Evolutionary conservation across 176 grass and related monocot species (phyloP), one percentile per base, ranked within the genome.

Genomic region (Puccinellia tenuiflora): DNA sequence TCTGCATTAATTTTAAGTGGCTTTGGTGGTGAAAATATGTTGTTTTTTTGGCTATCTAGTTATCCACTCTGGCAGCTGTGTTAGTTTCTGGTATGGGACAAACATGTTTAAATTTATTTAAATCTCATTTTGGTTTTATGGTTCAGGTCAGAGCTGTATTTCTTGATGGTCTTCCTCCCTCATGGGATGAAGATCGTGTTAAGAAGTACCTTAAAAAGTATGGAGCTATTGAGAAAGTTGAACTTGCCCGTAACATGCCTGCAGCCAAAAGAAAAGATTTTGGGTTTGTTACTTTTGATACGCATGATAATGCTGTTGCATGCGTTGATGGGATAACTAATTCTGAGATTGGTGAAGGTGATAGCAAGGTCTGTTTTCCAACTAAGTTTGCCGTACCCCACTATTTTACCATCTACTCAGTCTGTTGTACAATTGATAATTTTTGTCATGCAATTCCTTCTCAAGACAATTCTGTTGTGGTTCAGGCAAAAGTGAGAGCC

Each of bases 281-380:
- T 87, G 96, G 93, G 28, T 95, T 95, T 96, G 91, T 98, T 68
- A 98, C 93, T 83, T 98, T 98, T 87, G 93, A 96, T 77, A 85
- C 93, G 0, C 89, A 96, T 75, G 91, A 93, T 77, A 98, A 94
- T 87, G 96, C 96, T 86, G 80, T 92, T 92, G 84, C 83, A 70
- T 98, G 96, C 77, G 84, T 92, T 81, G 87, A 92, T 80, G 90
- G 88, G 80, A 88, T 94, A 78, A 90, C 54, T 76, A 89, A 90
- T 77, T 43, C 69, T 18, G 90, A 90, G 65, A 61, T 97, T 67
- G 89, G 94, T 68, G 90, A 91, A 94, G 91, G 91, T 61, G 85
- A 88, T 54, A 84, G 70, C 48, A 97, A 97, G 94, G 94, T 97
- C 20, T 53, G 86, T 83, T 65, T 53, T 40, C 30, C n/a, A 55